phyloP scores from a whole-genome alignment of 139 green algal genomes.

The Eudorina sp. region DNA sequence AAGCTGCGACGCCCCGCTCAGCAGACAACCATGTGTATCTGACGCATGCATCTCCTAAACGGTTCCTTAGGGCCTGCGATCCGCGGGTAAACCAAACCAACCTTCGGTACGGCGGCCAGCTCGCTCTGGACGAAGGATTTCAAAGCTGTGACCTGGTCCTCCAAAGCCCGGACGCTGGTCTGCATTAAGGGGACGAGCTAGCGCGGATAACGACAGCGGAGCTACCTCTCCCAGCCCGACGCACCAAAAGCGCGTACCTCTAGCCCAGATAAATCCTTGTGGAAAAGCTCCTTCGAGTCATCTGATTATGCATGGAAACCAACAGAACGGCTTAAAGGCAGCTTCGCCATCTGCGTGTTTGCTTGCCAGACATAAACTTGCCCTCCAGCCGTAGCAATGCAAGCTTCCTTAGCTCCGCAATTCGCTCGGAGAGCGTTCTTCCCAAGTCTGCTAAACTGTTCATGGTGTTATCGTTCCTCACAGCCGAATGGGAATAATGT shows the following conservation, averaged over 20 bases:
- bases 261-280: neutral
- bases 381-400: conserved; percentile 43
- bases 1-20: too few species aligned
- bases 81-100: neutral
- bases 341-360: too few species aligned
- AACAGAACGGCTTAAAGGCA: neutral
- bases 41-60: too few species aligned
- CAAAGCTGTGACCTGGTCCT: conserved; percentile 52
- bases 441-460: neutral
- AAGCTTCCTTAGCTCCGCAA: conserved; percentile 34
- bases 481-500: too few species aligned
- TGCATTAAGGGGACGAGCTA: conserved; percentile 46
- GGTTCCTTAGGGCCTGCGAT: too few species aligned
- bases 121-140: conserved; percentile 47
- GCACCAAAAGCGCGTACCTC: neutral
- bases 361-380: too few species aligned
- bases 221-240: neutral
- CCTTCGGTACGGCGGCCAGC: conserved; percentile 56
- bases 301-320: neutral
- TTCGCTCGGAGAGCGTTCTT: neutral
- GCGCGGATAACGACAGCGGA: too few species aligned
- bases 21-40: too few species aligned
- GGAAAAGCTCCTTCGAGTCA: neutral
- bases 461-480: too few species aligned
- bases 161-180: conserved; percentile 57